These are phyloP conservation scores for Morella rubra DNA, from an alignment of 306 rosid species.

Conservation along the genomic window DNA sequence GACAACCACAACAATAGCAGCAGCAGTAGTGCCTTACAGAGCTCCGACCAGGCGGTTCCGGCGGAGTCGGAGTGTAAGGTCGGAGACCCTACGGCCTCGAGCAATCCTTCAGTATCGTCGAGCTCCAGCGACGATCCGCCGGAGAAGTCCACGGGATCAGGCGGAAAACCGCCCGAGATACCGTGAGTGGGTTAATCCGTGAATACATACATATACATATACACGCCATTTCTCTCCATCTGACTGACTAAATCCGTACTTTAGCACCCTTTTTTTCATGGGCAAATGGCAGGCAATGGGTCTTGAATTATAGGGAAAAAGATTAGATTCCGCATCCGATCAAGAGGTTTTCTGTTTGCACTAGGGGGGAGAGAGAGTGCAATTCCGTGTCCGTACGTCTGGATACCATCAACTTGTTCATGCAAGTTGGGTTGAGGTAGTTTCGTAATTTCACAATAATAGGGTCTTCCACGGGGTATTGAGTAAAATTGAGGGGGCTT, in stretches of 20 bases:
- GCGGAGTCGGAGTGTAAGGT: conserved; percentile 31
- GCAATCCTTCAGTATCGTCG: conserved; percentile 69
- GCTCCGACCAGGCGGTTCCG: conserved; percentile 30
- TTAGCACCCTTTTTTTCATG: conserved; percentile 21
- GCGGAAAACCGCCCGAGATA: conserved; percentile 59
- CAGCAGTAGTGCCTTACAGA: background rate
- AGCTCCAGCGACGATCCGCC: conserved; percentile 86
- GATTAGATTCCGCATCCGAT: background rate
- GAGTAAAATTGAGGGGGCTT: conserved; percentile 11
- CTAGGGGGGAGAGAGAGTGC: conserved; percentile 13
- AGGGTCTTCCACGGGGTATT: conserved; percentile 19
- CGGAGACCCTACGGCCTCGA: conserved; percentile 32
- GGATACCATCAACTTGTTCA: background rate
- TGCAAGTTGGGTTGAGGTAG: conserved; percentile 31
- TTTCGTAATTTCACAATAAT: conserved; percentile 38
- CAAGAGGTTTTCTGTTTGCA: background rate
- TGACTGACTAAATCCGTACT: conserved; percentile 27
- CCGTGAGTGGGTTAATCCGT: conserved; percentile 67
- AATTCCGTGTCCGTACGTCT: conserved; percentile 15
- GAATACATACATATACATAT: conserved; percentile 7
- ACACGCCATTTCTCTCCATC: conserved; percentile 1
- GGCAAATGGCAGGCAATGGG: conserved; percentile 7
- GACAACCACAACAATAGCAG: background rate
- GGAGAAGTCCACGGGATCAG: conserved; percentile 68
- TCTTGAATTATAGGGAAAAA: background rate